phyloP scores from a whole-genome alignment of 2,329 filamentous ascomycete genomes.

The Pestalotiopsis sp. region DNA sequence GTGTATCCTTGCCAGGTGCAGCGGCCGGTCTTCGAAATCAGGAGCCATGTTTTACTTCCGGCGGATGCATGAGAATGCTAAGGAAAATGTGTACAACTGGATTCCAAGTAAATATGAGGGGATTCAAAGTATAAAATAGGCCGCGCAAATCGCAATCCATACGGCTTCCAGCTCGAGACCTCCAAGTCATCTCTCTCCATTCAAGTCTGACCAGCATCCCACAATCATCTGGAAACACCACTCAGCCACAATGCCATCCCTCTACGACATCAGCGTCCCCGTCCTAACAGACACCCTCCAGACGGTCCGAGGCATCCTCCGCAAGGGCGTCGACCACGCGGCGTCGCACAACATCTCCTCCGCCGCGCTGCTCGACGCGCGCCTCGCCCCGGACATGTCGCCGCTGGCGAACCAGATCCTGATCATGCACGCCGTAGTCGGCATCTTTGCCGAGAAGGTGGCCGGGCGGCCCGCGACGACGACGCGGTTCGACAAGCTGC shows the following conservation, averaged over 20 bases:
- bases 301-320: slow-evolving; percentile 34
- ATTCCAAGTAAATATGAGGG: no score
- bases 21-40: no score
- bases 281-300: slow-evolving; percentile 31
- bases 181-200: no score
- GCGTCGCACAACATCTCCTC: slow-evolving; percentile 20
- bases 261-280: slow-evolving; percentile 40
- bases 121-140: no score
- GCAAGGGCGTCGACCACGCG: slow-evolving; percentile 34
- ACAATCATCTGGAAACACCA: not conserved
- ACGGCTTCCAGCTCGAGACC: no score
- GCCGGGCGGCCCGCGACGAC: slow-evolving; percentile 34
- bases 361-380: slow-evolving; percentile 28
- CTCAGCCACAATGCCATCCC: slow-evolving; percentile 25
- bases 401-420: slow-evolving; percentile 41
- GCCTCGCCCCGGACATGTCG: slow-evolving; percentile 42
- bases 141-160: no score
- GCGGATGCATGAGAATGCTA: no score
- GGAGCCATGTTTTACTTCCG: no score
- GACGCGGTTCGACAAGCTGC: slow-evolving; percentile 4
- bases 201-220: no score
- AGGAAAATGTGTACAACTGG: no score
- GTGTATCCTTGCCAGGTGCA: no score
- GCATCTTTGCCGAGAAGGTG: slow-evolving; percentile 35
- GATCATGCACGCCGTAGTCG: slow-evolving; percentile 24